Evolutionary conservation across 352 stramenopile species (phyloP), one percentile per base, ranked within the genome.

Genomic region (Globisporangium lucens): DNA sequence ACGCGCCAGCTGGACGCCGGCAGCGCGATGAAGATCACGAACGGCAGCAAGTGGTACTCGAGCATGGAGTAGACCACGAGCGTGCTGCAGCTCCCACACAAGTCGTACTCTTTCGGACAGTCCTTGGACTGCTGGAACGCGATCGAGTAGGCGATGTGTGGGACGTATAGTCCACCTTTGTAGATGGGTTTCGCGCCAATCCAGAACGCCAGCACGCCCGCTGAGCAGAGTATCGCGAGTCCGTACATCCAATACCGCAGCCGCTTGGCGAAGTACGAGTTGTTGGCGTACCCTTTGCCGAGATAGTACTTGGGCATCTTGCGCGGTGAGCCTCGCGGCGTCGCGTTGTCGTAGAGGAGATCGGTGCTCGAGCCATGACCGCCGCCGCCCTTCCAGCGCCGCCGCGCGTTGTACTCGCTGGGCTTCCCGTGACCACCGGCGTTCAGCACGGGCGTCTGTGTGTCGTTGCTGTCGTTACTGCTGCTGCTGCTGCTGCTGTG

Each of bases 181-280:
- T 71, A 74, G 7, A 87, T 68, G 15, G 62, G 17, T 12, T 75
- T 69, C 4, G 7, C 17, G 51, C 69, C 66, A 0, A 64, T 35
- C 79, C 79, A 95, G 66, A 81, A 93, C 9, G 41, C 35, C 8
- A 77, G 52, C 52, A 93, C 79, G 27, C 82, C 85, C 22, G 62
- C 41, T 10, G 81, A 59, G 5, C 81, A 74, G 35, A 94, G 38
- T 4, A 66, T 35, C 7, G 76, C 52, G 27, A 95, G 63, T 20
- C 79, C 63, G 9, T 91, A 46, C 63, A 79, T 82, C 46, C 72
- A 76, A 65, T 81, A 66, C 29, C 77, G 76, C 56, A 95, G 71
- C 0, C 83, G 75, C 68, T 85, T 77, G 22, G 80, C 86, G 73
- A 95, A 95, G 70, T 91, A 95, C 76, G 87, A 93, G 69, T 95